Base-by-base conservation (phyloP, 2,329 filamentous ascomycete genomes). In the Teratosphaeria pseudoeucalypti region DNA sequence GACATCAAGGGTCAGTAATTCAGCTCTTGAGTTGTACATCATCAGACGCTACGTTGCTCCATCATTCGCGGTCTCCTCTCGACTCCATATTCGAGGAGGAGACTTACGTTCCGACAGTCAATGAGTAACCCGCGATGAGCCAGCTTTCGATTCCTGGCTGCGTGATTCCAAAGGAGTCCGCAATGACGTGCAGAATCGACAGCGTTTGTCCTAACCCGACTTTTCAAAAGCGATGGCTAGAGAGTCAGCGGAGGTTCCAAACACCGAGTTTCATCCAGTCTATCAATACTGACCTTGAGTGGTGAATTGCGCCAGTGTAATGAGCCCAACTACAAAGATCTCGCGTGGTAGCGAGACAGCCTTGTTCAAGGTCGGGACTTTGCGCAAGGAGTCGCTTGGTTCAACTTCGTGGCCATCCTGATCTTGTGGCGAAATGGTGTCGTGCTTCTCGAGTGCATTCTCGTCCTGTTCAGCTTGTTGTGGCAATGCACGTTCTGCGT, bases 151-250 rank as follows among this genome's bases (percentile, higher is more conserved):
- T 2, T 78, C 80, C 4, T 74, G 74, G 29, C 80, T 66, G 16
- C 79, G 61, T 14, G 76, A 79, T 74, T 75, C 80, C 1, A 81
- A 43, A 1, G 73, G 79, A 80, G 66, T 79, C 76, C 6, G 79
- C 80, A 61, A 82, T 81, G 57, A 78, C 70, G 54, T 78, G 74
- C 27, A 70, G 57, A 56, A 68, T 66, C 6, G 67, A 64, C 0
- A 70, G 58, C 9, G 62, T 63, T 54, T 69, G 65, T 9, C 66
- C 66, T 1, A 71, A 63, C 0, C 64, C 68, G 19, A 64, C 62
- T 56, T 70, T 68, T 34, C 16, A 14, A 23, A 49, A 23, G 6
- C n/a, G 10, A 49, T 9, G 43, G 19, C 9, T 10, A 49, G 3
- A 19, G 16, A n/a, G 43, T 49, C 16, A 49, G 43, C 10, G 16